A percentile compares a stretch with the other conserved stretches of the same genome.
Evolutionary conservation across 345 rosid genomes (phyloP).

Genomic region (Pugionium dolabratum): DNA sequence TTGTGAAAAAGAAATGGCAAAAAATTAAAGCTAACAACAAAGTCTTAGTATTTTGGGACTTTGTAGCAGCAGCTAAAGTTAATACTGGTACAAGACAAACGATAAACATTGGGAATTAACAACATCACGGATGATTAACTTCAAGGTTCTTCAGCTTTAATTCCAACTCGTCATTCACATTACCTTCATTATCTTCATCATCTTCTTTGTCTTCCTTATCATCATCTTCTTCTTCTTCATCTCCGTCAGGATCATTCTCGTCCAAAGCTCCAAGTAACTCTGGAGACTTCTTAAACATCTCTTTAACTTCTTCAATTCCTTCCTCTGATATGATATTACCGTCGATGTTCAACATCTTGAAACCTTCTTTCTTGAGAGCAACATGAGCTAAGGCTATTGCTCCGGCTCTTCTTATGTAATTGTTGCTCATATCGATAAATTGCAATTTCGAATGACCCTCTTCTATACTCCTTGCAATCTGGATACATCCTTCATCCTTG

Average conservation of each 20-base stretch:
- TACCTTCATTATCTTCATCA: slow-evolving; percentile 46
- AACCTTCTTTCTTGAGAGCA: slow-evolving; percentile 60
- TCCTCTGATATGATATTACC: slow-evolving; percentile 80
- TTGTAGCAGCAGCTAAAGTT: slow-evolving; percentile 20
- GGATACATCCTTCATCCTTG: slow-evolving; percentile 74
- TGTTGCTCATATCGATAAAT: slow-evolving; percentile 68
- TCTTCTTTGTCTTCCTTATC: slow-evolving; percentile 60
- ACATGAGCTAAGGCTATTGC: slow-evolving; percentile 64
- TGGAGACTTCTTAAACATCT: slow-evolving; percentile 65
- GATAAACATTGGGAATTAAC: slow-evolving; percentile 34
- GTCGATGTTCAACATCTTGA: slow-evolving; percentile 65
- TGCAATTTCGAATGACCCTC: slow-evolving; percentile 52
- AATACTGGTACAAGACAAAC: slow-evolving; percentile 20
- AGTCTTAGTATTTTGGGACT: slow-evolving; percentile 13
- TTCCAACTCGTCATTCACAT: slow-evolving; percentile 62
- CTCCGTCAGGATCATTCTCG: slow-evolving; percentile 89
- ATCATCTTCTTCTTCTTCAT: slow-evolving; percentile 51
- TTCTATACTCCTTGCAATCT: slow-evolving; percentile 64
- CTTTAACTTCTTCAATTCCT: slow-evolving; percentile 79
- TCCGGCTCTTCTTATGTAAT: slow-evolving; percentile 65
- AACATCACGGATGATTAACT: slow-evolving; percentile 43
- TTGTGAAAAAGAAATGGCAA: neutral
- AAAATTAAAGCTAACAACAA: neutral
- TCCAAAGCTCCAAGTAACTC: slow-evolving; percentile 67
- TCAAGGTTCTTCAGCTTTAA: slow-evolving; percentile 71